Conservation (phyloP, 169 alveolate genomes). For the Eimeria acervulina region DNA sequence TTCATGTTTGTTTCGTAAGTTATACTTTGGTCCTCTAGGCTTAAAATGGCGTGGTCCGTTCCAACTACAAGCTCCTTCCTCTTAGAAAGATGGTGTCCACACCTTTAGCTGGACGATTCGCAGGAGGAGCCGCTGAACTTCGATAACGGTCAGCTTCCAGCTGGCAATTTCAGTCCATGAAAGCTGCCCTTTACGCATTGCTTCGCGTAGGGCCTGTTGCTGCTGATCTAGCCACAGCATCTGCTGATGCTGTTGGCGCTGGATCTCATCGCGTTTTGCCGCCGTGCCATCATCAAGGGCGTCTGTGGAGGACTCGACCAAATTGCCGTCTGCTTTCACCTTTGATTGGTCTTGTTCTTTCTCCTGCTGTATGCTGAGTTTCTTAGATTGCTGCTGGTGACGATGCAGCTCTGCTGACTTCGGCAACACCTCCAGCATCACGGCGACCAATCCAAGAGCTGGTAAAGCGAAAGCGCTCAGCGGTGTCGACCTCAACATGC, state of each 20-base stretch:
- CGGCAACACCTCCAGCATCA: slow-evolving; percentile 61
- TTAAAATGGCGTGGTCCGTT: not conserved
- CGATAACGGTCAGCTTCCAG: slow-evolving; percentile 49
- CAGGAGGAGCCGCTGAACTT: slow-evolving; percentile 65
- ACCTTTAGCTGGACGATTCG: slow-evolving; percentile 64
- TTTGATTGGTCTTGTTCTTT: not conserved
- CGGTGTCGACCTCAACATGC: slow-evolving; percentile 15
- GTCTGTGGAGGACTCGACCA: not conserved
- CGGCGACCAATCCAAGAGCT: slow-evolving; percentile 17
- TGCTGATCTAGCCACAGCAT: not conserved
- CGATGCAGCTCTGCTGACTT: not conserved
- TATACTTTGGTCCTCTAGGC: not conserved
- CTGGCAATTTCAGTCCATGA: slow-evolving; percentile 55
- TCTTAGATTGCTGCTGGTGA: not conserved
- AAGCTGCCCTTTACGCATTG: slow-evolving; percentile 7
- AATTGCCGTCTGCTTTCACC: not conserved
- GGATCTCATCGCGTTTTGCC: not conserved
- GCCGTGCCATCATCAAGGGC: not conserved
- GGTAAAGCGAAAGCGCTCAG: slow-evolving; percentile 44
- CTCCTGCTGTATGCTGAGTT: not conserved
- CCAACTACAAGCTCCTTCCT: not conserved
- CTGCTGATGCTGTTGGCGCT: slow-evolving; percentile 39
- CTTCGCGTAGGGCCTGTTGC: not conserved
- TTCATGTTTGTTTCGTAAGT: not conserved
- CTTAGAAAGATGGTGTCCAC: not conserved